phyloP scores from a whole-genome alignment of 1,139 yeast species.

The Blastobotrys arbuscula region DNA sequence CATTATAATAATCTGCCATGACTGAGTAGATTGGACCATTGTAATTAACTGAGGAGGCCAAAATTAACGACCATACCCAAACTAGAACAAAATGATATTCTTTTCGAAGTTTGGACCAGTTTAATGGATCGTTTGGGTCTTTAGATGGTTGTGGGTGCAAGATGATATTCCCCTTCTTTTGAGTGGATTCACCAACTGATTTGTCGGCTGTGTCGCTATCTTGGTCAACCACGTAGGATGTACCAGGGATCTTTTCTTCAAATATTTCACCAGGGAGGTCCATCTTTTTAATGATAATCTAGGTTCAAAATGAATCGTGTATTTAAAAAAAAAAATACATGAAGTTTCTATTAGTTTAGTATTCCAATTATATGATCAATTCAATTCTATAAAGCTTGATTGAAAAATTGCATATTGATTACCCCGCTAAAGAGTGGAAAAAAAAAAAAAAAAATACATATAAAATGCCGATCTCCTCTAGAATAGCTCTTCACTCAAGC shows the following conservation, averaged over 20 bases:
- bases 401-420: too few species aligned
- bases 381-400: too few species aligned
- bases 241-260: conserved; percentile 36
- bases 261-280: too few species aligned
- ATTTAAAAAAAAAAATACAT: too few species aligned
- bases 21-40: conserved; percentile 9
- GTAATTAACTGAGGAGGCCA: conserved; percentile 8
- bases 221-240: conserved; percentile 52
- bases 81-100: conserved; percentile 9
- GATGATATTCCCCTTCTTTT: conserved; percentile 36
- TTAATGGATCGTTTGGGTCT: conserved; percentile 69
- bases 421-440: too few species aligned
- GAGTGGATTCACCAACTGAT: conserved; percentile 22
- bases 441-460: too few species aligned
- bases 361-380: too few species aligned
- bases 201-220: conserved; percentile 17
- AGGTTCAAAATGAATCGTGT: too few species aligned
- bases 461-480: too few species aligned
- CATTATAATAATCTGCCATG: background rate
- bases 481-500: too few species aligned
- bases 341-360: too few species aligned
- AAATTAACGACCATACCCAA: conserved; percentile 11
- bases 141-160: conserved; percentile 72
- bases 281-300: too few species aligned
- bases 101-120: conserved; percentile 40